Conservation (phyloP, 768 basidiomycete genomes). For the Hygrocybe punicea region DNA sequence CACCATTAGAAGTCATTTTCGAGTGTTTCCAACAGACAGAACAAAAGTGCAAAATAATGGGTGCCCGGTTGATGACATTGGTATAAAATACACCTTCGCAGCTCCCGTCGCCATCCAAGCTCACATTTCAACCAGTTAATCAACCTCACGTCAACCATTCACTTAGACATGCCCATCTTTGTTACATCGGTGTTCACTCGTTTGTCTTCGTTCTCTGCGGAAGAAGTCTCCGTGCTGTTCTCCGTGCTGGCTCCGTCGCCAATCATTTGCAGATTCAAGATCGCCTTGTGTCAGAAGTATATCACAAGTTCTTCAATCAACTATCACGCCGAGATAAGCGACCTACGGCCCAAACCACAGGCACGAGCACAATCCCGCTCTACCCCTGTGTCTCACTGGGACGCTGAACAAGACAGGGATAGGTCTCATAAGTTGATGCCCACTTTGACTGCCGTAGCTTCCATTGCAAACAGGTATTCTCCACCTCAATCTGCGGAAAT, state of each 20-base stretch:
- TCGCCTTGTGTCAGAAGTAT: conserved; percentile 41
- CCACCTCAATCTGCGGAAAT: conserved; percentile 21
- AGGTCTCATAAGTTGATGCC: background rate
- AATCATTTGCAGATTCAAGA: conserved; percentile 39
- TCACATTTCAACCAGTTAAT: conserved; percentile 30
- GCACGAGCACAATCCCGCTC: conserved; percentile 26
- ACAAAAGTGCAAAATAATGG: conserved; percentile 29
- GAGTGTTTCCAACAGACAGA: conserved; percentile 34
- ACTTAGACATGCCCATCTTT: conserved; percentile 40
- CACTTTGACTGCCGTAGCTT: background rate
- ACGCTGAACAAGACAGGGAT: background rate
- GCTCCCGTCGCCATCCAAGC: too few relatives aligned
- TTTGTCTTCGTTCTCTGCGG: conserved; percentile 25
- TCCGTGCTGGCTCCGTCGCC: conserved; percentile 35
- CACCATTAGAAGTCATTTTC: conserved; percentile 48
- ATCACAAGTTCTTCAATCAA: conserved; percentile 3
- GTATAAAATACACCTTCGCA: conserved; percentile 13
- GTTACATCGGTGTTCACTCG: conserved; percentile 35
- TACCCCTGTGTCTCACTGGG: conserved; percentile 10
- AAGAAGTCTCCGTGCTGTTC: conserved; percentile 35
- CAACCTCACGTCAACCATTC: conserved; percentile 34
- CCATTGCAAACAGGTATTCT: conserved; percentile 12
- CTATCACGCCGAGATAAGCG: background rate
- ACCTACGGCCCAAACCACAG: conserved; percentile 18
- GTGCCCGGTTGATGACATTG: conserved; percentile 32